These are phyloP conservation scores for Erigeron canadensis DNA, from an alignment of 129 eudicot species.

Conservation along the genomic window DNA sequence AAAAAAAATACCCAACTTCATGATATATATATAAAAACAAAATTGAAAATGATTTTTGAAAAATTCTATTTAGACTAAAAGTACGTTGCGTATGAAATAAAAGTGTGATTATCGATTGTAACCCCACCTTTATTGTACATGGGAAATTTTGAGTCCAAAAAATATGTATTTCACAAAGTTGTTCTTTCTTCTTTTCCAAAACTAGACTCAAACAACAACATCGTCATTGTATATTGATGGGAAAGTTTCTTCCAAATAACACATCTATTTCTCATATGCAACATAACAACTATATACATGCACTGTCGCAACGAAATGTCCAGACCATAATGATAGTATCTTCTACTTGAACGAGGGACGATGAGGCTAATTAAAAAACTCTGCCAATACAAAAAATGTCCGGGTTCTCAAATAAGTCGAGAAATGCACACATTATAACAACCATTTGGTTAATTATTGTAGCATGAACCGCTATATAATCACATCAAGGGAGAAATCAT, in stretches of 20 bases:
- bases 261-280: not conserved
- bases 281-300: not conserved
- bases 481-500: constrained; percentile 11
- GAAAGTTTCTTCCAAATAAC: not conserved
- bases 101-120: too few relatives aligned
- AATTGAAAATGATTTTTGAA: too few relatives aligned
- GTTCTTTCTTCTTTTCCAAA: not conserved
- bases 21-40: too few relatives aligned
- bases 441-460: not conserved
- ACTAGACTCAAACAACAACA: not conserved
- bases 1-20: too few relatives aligned
- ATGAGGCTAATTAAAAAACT: too few relatives aligned
- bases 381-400: too few relatives aligned
- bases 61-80: too few relatives aligned
- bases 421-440: not conserved
- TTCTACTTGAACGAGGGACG: not conserved
- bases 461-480: not conserved
- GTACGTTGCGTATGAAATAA: too few relatives aligned
- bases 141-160: not conserved
- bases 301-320: not conserved
- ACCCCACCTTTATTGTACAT: not conserved
- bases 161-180: too few relatives aligned
- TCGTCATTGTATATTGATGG: not conserved
- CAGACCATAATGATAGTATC: not conserved
- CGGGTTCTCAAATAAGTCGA: not conserved